Evolutionary conservation across 306 rosid genomes (phyloP).

Genomic region (Rubus parviflorus): DNA sequence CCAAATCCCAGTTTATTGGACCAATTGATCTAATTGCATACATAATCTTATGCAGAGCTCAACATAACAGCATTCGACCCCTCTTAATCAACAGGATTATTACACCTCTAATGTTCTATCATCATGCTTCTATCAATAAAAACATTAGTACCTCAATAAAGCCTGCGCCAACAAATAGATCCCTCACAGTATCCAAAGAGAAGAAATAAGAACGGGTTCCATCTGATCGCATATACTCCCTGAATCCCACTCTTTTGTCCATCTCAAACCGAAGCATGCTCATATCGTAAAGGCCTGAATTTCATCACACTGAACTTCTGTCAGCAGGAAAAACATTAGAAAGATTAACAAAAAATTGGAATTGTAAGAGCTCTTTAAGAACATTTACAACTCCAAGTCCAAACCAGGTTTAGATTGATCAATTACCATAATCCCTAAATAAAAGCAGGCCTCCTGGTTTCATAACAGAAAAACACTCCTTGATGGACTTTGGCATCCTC

Average conservation of each 20-base stretch:
- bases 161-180: constrained; percentile 72
- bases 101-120: too few relatives aligned
- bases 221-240: constrained; percentile 78
- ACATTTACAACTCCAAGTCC: constrained; percentile 11
- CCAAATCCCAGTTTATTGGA: not conserved
- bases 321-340: constrained; percentile 23
- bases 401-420: constrained; percentile 9
- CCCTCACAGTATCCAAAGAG: constrained; percentile 62
- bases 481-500: constrained; percentile 67
- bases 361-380: not conserved
- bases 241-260: constrained; percentile 62
- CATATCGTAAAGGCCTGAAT: constrained; percentile 94
- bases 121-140: not conserved
- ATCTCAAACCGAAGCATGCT: constrained; percentile 83
- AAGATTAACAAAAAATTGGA: not conserved
- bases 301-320: constrained; percentile 28
- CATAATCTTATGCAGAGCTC: too few relatives aligned
- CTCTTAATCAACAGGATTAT: not conserved
- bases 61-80: not conserved
- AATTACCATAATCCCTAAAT: constrained; percentile 89
- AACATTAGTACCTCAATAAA: constrained; percentile 66
- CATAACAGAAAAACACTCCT: constrained; percentile 68
- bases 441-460: constrained; percentile 90
- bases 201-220: constrained; percentile 93
- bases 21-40: not conserved